Base-by-base conservation (phyloP, 345 rosid genomes). In the Conringia planisiliqua region DNA sequence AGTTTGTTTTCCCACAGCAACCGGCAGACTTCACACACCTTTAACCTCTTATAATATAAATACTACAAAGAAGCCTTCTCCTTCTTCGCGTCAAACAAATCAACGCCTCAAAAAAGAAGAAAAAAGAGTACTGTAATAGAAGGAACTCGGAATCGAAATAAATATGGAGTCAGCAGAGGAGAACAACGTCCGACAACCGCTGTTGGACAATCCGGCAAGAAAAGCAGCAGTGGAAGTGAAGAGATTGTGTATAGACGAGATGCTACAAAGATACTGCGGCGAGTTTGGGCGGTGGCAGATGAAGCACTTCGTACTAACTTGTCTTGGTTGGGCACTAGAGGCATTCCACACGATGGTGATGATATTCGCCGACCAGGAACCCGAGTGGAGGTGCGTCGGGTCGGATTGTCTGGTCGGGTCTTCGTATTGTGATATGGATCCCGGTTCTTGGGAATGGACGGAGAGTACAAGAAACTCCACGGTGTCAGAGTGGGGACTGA, bases 341-440 rank as follows among this genome's bases (percentile, higher is more conserved):
- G 98, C 88, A 2, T 87, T 93, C 62, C 98, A 94, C 75, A 85
- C 96, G 36, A 94, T 94, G 98, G 97, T 89, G 6, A 87, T 94
- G 91, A 94, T 94, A 42, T 94, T 91, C 68, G 93, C 96, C 5
- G 98, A 94, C 77, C 83, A 85, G 10, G 91, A 91, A 48, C 96
- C 95, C 3, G 83, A 32, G 0, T 87, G 89, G 84, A 66, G 75
- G 7, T 89, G 97, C 26, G 17, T 59, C 33, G 77, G 44, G 33
- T 55, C 75, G 38, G 90, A 84, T 39, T 89, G 97, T 69, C 78
- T 65, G 43, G 82, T 70, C 56, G 57, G 57, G 40, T 76, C 70
- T 3, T 81, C 76, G 5, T 67, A 81, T 5, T 90, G 97, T 10
- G 86, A 77, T 47, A 33, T 84, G 24, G 85, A 72, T 69, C 86